Evolutionary conservation across 345 rosid species (phyloP), one percentile per base, ranked within the genome.

Genomic region (Turnera subulata): DNA sequence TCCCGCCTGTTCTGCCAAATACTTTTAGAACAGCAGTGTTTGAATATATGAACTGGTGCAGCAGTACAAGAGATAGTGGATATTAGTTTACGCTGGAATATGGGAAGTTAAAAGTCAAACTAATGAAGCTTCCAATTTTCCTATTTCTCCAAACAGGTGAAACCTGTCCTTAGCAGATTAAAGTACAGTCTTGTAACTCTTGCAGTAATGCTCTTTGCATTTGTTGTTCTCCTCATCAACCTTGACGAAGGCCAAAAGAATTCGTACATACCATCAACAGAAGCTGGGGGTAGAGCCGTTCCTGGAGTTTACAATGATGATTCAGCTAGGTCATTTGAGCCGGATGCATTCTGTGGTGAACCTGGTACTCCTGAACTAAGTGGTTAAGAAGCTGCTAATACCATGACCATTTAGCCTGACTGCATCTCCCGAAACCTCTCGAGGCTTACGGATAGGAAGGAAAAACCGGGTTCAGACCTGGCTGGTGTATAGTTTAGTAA

Each of bases 291-390:
- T 24, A 72, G 84, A 73, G 83, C 85, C 43, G 71, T 88, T 39
- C 86, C 96, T 0, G 96, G 96, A 20, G 86, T 79, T 8, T 84
- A 89, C 75, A 82, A 66, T 1, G 96, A 85, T 13, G 90, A 85
- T 21, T 81, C 95, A 0, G 98, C 96, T 17, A 81, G 85, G 62
- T 78, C 80, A 0, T 91, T 91, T 2, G 98, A 91, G 74, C 95
- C 90, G 0, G 96, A 91, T 37, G 95, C 88, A 11, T 88, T 91
- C 78, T 84, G 90, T 9, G 90, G 92, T 8, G 92, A 85, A 68
- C 85, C 92, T 49, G 65, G 58, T 53, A 58, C 37, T 58, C 32
- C 80, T 40, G 62, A 39, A n/a, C n/a, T n/a, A n/a, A n/a, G n/a
- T n/a, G n/a, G n/a, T n/a, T n/a, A n/a, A n/a, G n/a, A n/a, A n/a